Base-by-base conservation (phyloP, 352 stramenopile species). In the Globisporangium polare region DNA sequence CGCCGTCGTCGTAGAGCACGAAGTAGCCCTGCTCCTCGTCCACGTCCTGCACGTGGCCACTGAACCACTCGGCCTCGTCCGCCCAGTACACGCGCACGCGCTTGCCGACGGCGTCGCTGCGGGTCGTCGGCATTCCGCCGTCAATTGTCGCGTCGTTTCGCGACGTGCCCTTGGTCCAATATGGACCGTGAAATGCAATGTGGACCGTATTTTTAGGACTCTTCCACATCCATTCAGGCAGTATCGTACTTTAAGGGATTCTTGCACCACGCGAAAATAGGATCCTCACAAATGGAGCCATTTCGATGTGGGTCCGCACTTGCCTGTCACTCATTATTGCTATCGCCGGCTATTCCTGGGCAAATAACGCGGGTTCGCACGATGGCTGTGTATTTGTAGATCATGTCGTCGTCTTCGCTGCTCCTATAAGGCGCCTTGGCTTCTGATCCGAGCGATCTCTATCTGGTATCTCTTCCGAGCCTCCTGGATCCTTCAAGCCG, bases 1-100 rank as follows among this genome's bases (percentile, higher is more conserved):
- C 86, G 13, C 86, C 83, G 49, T 93, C 86, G 61, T 94, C 86
- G 49, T 94, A 93, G 10, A 89, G 58, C 29, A 94, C 77, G 27
- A 75, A 94, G 53, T 73, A 82, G 24, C 83, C 81, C 50, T 86
- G 68, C 5, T 10, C 46, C 1, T 63, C 60, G 18, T 86, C 69
- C 4, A 67, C 77, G 3, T 77, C 69, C 20, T 80, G 68, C 0
- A 93, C 67, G 1, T 66, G 59, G 0, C 83, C 86, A 43, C 64
- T 58, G 65, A 93, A 94, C 83, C 86, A 94, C 33, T 86, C 78
- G 20, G 69, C 72, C 58, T 93, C 86, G 46, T 92, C 82, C 13
- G 45, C 46, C 86, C 83, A 94, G 56, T 75, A 90, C 50, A 94
- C 86, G 43, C 74, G 67, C 58, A 92, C 83, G 37, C 83, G 83